phyloP scores from a whole-genome alignment of 345 rosid species.

The Populus euphratica region DNA sequence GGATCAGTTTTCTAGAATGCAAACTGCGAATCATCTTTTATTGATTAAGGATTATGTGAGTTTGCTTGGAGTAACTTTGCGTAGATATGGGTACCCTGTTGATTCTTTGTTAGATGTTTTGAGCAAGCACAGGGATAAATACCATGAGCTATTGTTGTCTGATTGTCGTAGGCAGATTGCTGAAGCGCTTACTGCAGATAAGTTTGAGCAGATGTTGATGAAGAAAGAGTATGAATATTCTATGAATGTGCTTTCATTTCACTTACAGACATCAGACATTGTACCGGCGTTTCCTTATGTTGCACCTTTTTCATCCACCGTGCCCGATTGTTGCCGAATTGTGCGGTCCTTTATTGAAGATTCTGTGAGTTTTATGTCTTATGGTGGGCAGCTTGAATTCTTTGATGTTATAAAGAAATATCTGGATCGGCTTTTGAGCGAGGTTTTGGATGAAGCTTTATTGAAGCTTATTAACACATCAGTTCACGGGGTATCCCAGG shows the following conservation, averaged over 20 bases:
- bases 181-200: conserved; percentile 90
- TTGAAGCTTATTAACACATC: conserved; percentile 74
- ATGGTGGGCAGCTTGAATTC: conserved; percentile 93
- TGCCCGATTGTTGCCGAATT: conserved; percentile 93
- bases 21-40: conserved; percentile 91
- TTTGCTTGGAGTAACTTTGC: conserved; percentile 83
- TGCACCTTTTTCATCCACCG: conserved; percentile 90
- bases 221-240: conserved; percentile 94
- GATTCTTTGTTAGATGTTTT: conserved; percentile 87
- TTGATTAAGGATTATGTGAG: conserved; percentile 95
- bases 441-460: conserved; percentile 79
- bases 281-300: conserved; percentile 83
- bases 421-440: conserved; percentile 81
- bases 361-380: conserved; percentile 91
- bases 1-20: conserved; percentile 99
- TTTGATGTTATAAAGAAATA: conserved; percentile 88
- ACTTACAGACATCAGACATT: conserved; percentile 84
- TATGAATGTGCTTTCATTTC: conserved; percentile 97
- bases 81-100: conserved; percentile 82
- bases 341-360: conserved; percentile 94
- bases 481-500: conserved; percentile 84
- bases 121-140: conserved; percentile 90
- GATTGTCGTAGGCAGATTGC: conserved; percentile 90
- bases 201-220: conserved; percentile 97
- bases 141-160: conserved; percentile 85